A percentile compares a stretch with the other conserved stretches of the same genome.
These are phyloP conservation scores for Citrus unshiu DNA, from an alignment of 345 rosid species.

Conservation along the genomic window DNA sequence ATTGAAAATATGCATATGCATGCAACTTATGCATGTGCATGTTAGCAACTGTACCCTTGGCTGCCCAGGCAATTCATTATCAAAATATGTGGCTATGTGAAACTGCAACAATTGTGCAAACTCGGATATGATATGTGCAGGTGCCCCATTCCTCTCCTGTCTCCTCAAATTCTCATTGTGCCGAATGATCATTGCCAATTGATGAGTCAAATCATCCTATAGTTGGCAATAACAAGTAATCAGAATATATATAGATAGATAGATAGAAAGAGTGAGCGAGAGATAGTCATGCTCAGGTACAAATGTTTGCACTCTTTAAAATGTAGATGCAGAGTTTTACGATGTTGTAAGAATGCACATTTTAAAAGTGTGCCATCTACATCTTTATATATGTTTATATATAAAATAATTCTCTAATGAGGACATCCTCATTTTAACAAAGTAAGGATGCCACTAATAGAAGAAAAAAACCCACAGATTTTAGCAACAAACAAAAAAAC, in stretches of 20 bases:
- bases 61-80: conserved; percentile 96
- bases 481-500: too few relatives aligned
- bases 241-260: not conserved
- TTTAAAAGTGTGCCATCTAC: too few relatives aligned
- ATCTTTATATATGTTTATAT: too few relatives aligned
- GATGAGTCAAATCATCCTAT: conserved; percentile 97
- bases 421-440: too few relatives aligned
- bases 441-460: too few relatives aligned
- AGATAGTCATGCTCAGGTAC: too few relatives aligned
- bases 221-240: conserved; percentile 24
- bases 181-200: conserved; percentile 85
- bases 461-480: too few relatives aligned
- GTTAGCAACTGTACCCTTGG: conserved; percentile 65
- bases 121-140: conserved; percentile 96
- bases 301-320: too few relatives aligned
- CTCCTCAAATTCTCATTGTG: conserved; percentile 87
- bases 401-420: too few relatives aligned
- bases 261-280: too few relatives aligned
- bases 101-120: conserved; percentile 93
- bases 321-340: too few relatives aligned
- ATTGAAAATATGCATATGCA: not conserved
- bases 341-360: too few relatives aligned
- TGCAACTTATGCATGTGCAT: not conserved
- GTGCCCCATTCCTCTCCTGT: conserved; percentile 94
- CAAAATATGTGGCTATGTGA: conserved; percentile 92